Base-by-base conservation (phyloP, 208 protist species). In the Acanthamoeba lenticulata region DNA sequence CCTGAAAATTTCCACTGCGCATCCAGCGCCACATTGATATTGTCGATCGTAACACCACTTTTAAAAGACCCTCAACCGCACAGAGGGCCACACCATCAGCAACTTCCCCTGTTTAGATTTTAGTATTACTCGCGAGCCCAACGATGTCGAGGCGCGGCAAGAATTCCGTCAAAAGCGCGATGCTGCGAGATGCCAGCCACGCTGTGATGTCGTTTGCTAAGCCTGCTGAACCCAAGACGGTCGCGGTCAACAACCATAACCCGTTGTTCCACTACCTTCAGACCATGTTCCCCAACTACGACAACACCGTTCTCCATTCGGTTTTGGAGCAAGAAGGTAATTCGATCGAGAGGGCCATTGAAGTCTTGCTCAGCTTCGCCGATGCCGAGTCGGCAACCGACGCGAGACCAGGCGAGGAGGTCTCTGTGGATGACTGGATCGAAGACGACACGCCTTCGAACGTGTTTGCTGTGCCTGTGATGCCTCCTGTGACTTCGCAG, bases 201-300 rank as follows among this genome's bases (percentile, higher is more conserved):
- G n/a, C 29, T 40, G 42, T 38, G 27, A 42, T 81, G 27, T 21
- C 52, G 52, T 81, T 49, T 11, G 5, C 5, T 1, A 38, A 6
- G 24, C 4, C 72, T 7, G 24, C 34, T 81, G 24, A 44, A 38
- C 40, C 72, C 0, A 47, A 7, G 19, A 47, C 1, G 72, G 15
- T n/a, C 36, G 9, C 42, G 19, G 47, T 17, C 38, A 44, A 81
- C 40, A 81, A 81, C 72, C 47, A 34, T 38, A 81, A 81, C 29
- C 72, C 72, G 6, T 38, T 81, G 2, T 81, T 81, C 72, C 72
- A 81, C 42, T 81, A 81, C 40, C 72, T 81, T 6, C 72, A 81
- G 72, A 49, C 72, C 7, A 81, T 81, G 72, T 81, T 81, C 29
- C 72, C 72, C 72, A 81, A 81, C 72, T 81, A 81, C 42, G 72